These are phyloP conservation scores for Pseudogymnoascus sp. DNA, from an alignment of 2,329 filamentous ascomycete species.

Conservation along the genomic window DNA sequence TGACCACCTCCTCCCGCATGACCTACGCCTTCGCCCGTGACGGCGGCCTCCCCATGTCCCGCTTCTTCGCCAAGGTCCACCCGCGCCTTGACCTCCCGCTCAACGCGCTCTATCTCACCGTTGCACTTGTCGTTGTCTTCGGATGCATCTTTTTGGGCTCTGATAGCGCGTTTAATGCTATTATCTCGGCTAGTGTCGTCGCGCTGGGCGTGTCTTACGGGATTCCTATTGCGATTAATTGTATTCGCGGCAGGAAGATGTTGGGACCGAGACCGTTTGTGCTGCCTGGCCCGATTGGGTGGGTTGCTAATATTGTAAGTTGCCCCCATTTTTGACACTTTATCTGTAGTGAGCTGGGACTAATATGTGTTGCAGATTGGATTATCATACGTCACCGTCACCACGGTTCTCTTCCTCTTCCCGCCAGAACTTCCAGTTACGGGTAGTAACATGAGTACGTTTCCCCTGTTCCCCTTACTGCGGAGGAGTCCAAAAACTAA, in stretches of 20 bases:
- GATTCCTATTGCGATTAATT: conserved; percentile 59
- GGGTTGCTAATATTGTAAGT: conserved; percentile 49
- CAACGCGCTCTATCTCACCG: conserved; percentile 57
- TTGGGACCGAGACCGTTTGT: conserved; percentile 50
- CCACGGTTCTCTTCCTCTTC: conserved; percentile 57
- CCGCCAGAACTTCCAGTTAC: conserved; percentile 51
- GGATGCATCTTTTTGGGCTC: conserved; percentile 64
- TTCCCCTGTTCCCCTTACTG: neutral
- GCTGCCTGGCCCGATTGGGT: conserved; percentile 47
- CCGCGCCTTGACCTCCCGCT: conserved; percentile 55
- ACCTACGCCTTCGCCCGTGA: conserved; percentile 61
- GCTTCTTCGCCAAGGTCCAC: conserved; percentile 55
- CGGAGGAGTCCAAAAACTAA: neutral
- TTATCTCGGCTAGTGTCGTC: conserved; percentile 63
- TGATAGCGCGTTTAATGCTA: conserved; percentile 61
- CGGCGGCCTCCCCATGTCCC: conserved; percentile 56
- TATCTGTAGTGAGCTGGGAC: neutral
- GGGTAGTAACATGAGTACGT: conserved; percentile 54
- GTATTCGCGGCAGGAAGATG: conserved; percentile 57
- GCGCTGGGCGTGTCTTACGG: conserved; percentile 65
- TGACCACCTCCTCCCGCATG: conserved; percentile 61
- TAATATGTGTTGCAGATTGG: conserved; percentile 33
- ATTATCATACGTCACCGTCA: conserved; percentile 49
- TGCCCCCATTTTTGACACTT: conserved; percentile 16
- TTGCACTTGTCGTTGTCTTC: conserved; percentile 55